Conservation (phyloP, 2,329 filamentous ascomycete species). For the Arthroderma uncinatum region DNA sequence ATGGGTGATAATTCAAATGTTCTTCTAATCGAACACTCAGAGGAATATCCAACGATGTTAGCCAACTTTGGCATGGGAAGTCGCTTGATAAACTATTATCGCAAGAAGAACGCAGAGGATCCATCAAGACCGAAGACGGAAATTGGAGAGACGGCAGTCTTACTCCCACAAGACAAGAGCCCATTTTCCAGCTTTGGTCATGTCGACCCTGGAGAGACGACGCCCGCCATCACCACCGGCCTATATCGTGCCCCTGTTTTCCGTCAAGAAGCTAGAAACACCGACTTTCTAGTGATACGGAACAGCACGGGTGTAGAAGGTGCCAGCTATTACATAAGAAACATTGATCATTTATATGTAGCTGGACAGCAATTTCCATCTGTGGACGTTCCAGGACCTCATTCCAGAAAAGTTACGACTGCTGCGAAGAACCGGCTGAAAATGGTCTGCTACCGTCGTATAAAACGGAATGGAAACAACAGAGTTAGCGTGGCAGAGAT, state of each 20-base stretch:
- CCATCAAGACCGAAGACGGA: constrained; percentile 65
- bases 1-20: constrained; percentile 81
- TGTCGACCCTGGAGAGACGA: constrained; percentile 79
- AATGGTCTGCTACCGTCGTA: constrained; percentile 86
- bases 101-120: constrained; percentile 69
- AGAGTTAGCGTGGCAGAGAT: constrained; percentile 69
- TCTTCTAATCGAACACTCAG: constrained; percentile 86
- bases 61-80: constrained; percentile 98
- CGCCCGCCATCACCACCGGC: constrained; percentile 82
- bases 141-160: constrained; percentile 75
- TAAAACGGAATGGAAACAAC: constrained; percentile 60
- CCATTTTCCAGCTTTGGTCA: constrained; percentile 93
- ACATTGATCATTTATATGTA: constrained; percentile 79
- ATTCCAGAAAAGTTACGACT: constrained; percentile 89
- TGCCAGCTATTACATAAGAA: constrained; percentile 69
- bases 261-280: constrained; percentile 63
- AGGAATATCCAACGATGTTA: constrained; percentile 80
- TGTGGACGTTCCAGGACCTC: constrained; percentile 82
- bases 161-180: constrained; percentile 88
- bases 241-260: constrained; percentile 95
- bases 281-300: constrained; percentile 78
- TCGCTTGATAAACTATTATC: constrained; percentile 92
- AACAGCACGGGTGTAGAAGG: constrained; percentile 70
- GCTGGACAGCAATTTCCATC: constrained; percentile 91
- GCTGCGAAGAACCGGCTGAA: constrained; percentile 94